These are phyloP conservation scores for Talaromyces sp. DNA, from an alignment of 2,329 filamentous ascomycete genomes.

Conservation along the genomic window DNA sequence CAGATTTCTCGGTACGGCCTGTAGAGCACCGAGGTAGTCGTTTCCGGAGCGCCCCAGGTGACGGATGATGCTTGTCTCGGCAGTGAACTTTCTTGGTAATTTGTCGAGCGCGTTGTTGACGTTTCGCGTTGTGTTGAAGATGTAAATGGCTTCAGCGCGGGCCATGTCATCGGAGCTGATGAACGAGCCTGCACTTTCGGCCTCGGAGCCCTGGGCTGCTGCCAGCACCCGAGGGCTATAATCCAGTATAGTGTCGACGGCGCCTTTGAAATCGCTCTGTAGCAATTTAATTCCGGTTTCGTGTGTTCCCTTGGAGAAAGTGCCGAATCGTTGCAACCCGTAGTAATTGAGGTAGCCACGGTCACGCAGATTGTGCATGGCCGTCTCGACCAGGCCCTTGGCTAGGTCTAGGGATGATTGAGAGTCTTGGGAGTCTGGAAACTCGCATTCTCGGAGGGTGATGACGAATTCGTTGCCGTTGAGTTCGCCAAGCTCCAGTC, in stretches of 20 bases:
- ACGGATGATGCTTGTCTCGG: slow-evolving; percentile 73
- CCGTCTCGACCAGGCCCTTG: slow-evolving; percentile 45
- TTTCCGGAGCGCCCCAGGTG: slow-evolving; percentile 58
- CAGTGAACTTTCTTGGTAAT: slow-evolving; percentile 76
- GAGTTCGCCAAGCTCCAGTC: slow-evolving; percentile 77
- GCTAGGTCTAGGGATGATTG: slow-evolving; percentile 43
- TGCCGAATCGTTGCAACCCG: slow-evolving; percentile 93
- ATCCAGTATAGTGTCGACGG: slow-evolving; percentile 70
- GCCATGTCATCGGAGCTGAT: slow-evolving; percentile 71
- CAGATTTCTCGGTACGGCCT: slow-evolving; percentile 73
- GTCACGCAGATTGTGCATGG: slow-evolving; percentile 63
- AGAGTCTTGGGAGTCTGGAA: slow-evolving; percentile 43
- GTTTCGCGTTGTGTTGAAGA: slow-evolving; percentile 63
- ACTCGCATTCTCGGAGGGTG: slow-evolving; percentile 77
- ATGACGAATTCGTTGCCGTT: slow-evolving; percentile 90
- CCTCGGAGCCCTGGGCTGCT: slow-evolving; percentile 48
- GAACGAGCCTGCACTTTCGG: slow-evolving; percentile 34
- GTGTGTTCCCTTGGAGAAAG: slow-evolving; percentile 80
- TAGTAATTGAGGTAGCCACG: slow-evolving; percentile 97
- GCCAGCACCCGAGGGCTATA: slow-evolving; percentile 63
- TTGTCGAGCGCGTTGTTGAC: slow-evolving; percentile 58
- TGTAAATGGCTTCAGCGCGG: slow-evolving; percentile 72
- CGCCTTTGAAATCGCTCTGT: slow-evolving; percentile 72
- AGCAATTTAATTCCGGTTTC: slow-evolving; percentile 80
- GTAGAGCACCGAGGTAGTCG: slow-evolving; percentile 78